Percentiles rank a stretch among this genome's conserved stretches.
Evolutionary conservation across 2,329 filamentous ascomycete species (phyloP).

Genomic region (Pseudovirgaria hyperparasitica): DNA sequence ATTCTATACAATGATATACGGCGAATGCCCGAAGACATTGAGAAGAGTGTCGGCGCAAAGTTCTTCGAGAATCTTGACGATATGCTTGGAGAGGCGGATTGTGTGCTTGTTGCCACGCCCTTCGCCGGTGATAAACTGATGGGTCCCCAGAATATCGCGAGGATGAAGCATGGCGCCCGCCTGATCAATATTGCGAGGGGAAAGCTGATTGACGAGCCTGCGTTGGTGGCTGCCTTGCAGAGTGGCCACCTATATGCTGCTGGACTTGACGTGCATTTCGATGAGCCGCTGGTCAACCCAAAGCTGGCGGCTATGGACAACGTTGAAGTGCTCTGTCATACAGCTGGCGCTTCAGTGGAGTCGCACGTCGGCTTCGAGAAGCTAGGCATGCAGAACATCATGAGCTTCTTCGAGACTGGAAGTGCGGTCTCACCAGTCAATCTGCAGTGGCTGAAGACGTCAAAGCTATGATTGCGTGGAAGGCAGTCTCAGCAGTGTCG

Average conservation of each 20-base stretch:
- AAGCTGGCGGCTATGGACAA: conserved; percentile 32
- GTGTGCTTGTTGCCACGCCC: conserved; percentile 50
- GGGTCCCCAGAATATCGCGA: conserved; percentile 31
- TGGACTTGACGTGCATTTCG: conserved; percentile 51
- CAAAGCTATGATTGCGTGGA: conserved; percentile 7
- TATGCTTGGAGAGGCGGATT: conserved; percentile 44
- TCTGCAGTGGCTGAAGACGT: conserved; percentile 35
- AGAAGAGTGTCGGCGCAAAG: conserved; percentile 37
- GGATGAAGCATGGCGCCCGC: conserved; percentile 42
- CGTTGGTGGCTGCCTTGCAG: conserved; percentile 47
- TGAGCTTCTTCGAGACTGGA: conserved; percentile 42
- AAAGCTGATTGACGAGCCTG: conserved; percentile 51
- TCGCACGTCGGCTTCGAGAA: conserved; percentile 55
- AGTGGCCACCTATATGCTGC: conserved; percentile 36
- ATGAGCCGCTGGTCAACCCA: conserved; percentile 44
- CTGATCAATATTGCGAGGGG: conserved; percentile 57
- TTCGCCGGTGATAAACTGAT: conserved; percentile 39
- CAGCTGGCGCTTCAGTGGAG: conserved; percentile 54
- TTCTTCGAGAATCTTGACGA: conserved; percentile 40
- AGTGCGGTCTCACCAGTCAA: conserved; percentile 51
- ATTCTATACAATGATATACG: conserved; percentile 51
- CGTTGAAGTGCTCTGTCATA: conserved; percentile 53
- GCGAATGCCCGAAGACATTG: conserved; percentile 32
- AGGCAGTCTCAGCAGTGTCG: neutral
- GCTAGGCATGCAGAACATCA: conserved; percentile 53